Base-by-base conservation (phyloP, 2,329 filamentous ascomycete species). In the Aschersonia sp. region DNA sequence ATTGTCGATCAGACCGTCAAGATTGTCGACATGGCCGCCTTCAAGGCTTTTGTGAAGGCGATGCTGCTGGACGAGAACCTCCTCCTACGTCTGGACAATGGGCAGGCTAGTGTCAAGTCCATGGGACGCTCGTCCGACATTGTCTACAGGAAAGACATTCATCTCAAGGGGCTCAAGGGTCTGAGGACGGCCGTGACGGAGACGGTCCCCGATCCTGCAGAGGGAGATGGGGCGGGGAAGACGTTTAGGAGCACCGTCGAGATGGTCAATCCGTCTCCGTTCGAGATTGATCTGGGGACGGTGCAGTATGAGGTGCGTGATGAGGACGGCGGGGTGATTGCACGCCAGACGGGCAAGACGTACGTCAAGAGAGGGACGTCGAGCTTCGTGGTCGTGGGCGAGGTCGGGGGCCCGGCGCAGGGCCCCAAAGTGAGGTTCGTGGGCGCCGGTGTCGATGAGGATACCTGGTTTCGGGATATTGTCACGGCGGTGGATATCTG, bases 251-350 rank as follows among this genome's bases (percentile, higher is more conserved):
- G 12, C 30, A 10, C 44, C 30, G 30, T 45, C n/a, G 20, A 10
- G 5, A 35, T 45, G 44, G 31, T 35, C 7, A 45, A 45, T 35
- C 31, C 44, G n/a, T 45, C 44, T 5, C 44, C 44, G 5, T 45
- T 45, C 38, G 44, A 45, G 44, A 45, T 45, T 7, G 44, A 45
- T 38, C 30, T 45, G 9, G 44, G 44, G 12, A 45, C 44, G 9
- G 44, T 45, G 44, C 44, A 12, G 6, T 45, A 45, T 20, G 44
- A 45, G 30, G 44, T 45, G 12, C 30, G 10, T 5, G 44, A 29
- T 29, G 44, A 45, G 12, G 10, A 45, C 9, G 44, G 44, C 20
- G n/a, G 30, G 7, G 31, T 38, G 31, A 45, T 45, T 35, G 44
- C 44, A 5, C 12, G 38, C 9, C 44, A 45, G 31, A 45, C 32